A percentile compares a stretch with the other conserved stretches of the same genome.
Evolutionary conservation across 306 rosid genomes (phyloP).

Genomic region (Citrullus amarus): DNA sequence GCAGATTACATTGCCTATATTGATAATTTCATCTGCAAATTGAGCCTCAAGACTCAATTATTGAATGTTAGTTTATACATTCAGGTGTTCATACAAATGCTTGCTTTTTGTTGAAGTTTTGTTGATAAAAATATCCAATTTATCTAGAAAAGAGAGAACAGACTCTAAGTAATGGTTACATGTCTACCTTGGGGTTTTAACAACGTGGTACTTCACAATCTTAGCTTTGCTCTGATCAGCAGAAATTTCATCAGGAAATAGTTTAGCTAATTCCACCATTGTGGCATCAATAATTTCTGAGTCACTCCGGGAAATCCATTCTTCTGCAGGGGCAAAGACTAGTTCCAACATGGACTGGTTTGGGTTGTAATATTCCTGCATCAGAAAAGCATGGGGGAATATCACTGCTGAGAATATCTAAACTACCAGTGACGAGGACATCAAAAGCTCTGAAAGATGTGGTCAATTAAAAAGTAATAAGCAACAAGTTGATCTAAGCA

Average conservation of each 20-base stretch:
- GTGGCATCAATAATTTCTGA: conserved; percentile 85
- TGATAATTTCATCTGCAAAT: not conserved
- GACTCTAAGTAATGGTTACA: conserved; percentile 6
- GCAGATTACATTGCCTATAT: not conserved
- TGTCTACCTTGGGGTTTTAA: conserved; percentile 89
- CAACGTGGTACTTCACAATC: conserved; percentile 80
- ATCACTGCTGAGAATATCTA: not conserved
- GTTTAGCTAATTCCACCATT: conserved; percentile 87
- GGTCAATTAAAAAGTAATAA: not conserved
- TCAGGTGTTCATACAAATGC: not conserved
- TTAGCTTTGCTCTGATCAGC: conserved; percentile 93
- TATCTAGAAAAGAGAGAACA: not conserved
- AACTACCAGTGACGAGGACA: not conserved
- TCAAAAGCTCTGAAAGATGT: not conserved
- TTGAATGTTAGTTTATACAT: not conserved
- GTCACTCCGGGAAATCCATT: conserved; percentile 80
- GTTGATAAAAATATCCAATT: not conserved
- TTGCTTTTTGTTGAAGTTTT: not conserved
- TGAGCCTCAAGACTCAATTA: not conserved
- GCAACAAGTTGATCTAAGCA: not conserved
- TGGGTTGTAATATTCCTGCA: conserved; percentile 86
- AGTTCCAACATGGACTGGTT: conserved; percentile 90
- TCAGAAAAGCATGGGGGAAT: not conserved
- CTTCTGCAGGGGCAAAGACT: conserved; percentile 98
- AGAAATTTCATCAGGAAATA: conserved; percentile 88